A percentile compares a stretch with the other conserved stretches of the same genome.
phyloP scores from a whole-genome alignment of 108 stramenopile species.

The Cafeteria roenbergensis region DNA sequence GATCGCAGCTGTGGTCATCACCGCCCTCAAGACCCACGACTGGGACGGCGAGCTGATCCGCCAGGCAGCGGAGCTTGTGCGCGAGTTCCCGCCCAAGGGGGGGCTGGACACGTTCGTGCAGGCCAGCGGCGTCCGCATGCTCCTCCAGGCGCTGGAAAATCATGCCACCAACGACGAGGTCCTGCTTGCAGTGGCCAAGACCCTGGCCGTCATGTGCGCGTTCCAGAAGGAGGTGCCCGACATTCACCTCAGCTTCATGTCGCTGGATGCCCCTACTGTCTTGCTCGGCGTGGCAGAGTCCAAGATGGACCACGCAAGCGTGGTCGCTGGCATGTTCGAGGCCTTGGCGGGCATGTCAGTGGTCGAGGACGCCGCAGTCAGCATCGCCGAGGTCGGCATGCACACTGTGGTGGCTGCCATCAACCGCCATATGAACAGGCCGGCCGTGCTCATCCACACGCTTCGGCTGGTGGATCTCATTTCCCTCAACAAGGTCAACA shows the following conservation, averaged over 20 bases:
- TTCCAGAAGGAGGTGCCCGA: background rate
- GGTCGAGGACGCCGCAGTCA: background rate
- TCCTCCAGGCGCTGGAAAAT: conserved; percentile 13
- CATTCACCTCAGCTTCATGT: too few relatives aligned
- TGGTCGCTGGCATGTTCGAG: background rate
- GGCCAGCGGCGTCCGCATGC: background rate
- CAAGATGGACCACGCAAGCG: too few relatives aligned
- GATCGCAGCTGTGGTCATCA: conserved; percentile 7
- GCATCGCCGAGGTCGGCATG: conserved; percentile 16
- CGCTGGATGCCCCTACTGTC: too few relatives aligned
- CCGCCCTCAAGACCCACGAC: conserved; percentile 8
- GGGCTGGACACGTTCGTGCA: background rate
- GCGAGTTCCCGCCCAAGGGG: conserved; percentile 1
- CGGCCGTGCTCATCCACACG: conserved; percentile 1
- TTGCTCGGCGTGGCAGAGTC: too few relatives aligned
- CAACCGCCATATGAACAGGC: conserved; percentile 5
- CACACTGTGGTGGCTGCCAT: conserved; percentile 18
- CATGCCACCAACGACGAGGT: background rate
- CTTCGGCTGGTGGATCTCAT: conserved; percentile 11
- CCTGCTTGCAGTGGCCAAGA: background rate
- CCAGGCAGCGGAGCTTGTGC: conserved; percentile 8
- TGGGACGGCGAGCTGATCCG: conserved; percentile 20
- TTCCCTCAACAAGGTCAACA: background rate
- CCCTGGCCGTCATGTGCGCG: conserved; percentile 5
- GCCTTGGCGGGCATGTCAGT: background rate